These are phyloP conservation scores for Rhodotorula babjevae DNA, from an alignment of 768 basidiomycete genomes.

Conservation along the genomic window DNA sequence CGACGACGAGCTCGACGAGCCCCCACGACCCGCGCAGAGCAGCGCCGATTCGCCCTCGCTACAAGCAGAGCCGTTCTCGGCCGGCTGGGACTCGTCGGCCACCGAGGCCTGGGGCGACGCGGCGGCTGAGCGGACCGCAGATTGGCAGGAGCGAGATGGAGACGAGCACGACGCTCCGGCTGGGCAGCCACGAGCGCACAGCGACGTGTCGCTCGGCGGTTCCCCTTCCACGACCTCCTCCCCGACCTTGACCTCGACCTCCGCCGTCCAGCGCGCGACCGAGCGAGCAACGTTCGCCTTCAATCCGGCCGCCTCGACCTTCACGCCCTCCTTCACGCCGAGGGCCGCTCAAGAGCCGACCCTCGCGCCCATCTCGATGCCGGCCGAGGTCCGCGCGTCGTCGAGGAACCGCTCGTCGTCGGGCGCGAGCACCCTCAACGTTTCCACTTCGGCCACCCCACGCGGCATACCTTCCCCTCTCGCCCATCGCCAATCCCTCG, in stretches of 20 bases:
- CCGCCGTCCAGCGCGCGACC: not conserved
- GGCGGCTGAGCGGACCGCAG: no score
- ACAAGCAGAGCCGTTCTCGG: no score
- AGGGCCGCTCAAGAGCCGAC: not conserved
- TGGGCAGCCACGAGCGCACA: no score
- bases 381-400: not conserved
- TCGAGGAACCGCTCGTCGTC: not conserved
- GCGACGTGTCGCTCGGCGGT: no score
- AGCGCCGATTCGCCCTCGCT: no score
- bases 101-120: no score
- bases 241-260: not conserved
- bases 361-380: not conserved
- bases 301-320: not conserved
- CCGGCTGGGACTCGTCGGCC: no score
- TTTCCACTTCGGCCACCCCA: conserved; percentile 9
- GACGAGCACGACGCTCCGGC: no score
- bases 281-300: not conserved
- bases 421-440: not conserved
- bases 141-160: no score
- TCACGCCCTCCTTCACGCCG: not conserved
- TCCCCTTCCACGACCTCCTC: not conserved
- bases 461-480: conserved; percentile 7
- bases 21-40: no score
- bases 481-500: not conserved
- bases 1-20: no score